Base-by-base conservation (phyloP, 1,284 basidiomycete genomes). In the Ganoderma sinense region DNA sequence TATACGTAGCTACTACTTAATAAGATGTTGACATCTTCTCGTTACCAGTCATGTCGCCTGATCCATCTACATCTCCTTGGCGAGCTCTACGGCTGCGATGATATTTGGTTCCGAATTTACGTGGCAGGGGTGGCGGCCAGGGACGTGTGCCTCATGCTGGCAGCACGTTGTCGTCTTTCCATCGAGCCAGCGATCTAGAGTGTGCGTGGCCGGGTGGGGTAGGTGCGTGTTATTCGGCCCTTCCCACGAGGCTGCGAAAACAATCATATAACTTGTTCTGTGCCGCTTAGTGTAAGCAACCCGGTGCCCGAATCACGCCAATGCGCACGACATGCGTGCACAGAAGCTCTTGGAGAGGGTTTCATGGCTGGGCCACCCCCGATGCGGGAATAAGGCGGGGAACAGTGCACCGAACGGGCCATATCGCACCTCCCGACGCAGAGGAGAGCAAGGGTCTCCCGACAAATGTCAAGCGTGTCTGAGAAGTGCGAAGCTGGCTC, bases 181-280 rank as follows among this genome's bases (percentile, higher is more conserved):
- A 53, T 53, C 26, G 51, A 29, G 51, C 3, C 51, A n/a, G n/a
- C n/a, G n/a, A n/a, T n/a, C 45, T n/a, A 20, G 45, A 23, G n/a
- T 6, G 45, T 48, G 45, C 45, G 2, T 48, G 45, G n/a, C 53
- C 10, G 16, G 7, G 53, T 2, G 14, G 26, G 53, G 26, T 26
- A 31, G 26, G 26, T 55, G 53, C 48, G 23, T 31, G 26, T 23
- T 23, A 31, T 56, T 56, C 53, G 53, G 53, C 6, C 14, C 18
- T 56, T 56, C 53, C 53, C 53, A 56, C 53, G 53, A 31, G 20
- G 53, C 53, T 48, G 45, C 45, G 45, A 51, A 51, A 51, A 51
- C 48, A 14, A 51, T 51, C 48, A 56, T 56, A 33, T 33, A 56
- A 29, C 56, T 59, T 33, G 31, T 59, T 59, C 20, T 39, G 53